Percentiles rank a stretch among this genome's conserved stretches.
Conservation (phyloP, 1,284 basidiomycete genomes). For the Irpex rosettiformis region DNA sequence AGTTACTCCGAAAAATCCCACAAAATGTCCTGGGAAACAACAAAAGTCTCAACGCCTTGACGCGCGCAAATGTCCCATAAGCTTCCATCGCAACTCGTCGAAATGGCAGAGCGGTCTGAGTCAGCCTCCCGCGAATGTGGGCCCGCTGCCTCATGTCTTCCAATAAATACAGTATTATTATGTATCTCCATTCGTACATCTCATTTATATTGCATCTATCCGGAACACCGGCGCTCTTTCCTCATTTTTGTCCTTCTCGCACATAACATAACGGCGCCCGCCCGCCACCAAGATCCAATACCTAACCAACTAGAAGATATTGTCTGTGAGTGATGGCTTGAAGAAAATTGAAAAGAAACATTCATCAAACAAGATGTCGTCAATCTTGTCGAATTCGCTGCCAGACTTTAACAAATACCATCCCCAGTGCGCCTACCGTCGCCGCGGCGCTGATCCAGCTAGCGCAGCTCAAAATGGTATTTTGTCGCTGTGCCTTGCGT, state of each 20-base stretch:
- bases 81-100: neutral
- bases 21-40: slow-evolving; percentile 19
- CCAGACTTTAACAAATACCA: slow-evolving; percentile 35
- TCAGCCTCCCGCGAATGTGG: slow-evolving; percentile 17
- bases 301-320: slow-evolving; percentile 2
- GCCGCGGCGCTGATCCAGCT: slow-evolving; percentile 30
- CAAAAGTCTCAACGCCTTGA: neutral
- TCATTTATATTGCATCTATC: slow-evolving; percentile 7
- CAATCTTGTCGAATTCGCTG: slow-evolving; percentile 27
- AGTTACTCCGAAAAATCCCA: slow-evolving; percentile 23
- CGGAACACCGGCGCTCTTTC: slow-evolving; percentile 10
- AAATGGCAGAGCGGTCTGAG: slow-evolving; percentile 6
- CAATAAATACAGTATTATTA: neutral
- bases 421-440: slow-evolving; percentile 39
- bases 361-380: slow-evolving; percentile 2
- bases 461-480: slow-evolving; percentile 39
- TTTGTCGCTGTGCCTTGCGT: slow-evolving; percentile 60
- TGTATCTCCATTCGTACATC: slow-evolving; percentile 16
- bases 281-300: slow-evolving; percentile 2
- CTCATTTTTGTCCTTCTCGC: slow-evolving; percentile 5
- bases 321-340: neutral
- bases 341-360: neutral
- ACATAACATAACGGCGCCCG: neutral
- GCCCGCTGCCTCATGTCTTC: slow-evolving; percentile 1
- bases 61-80: neutral